phyloP scores from a whole-genome alignment of 768 basidiomycete genomes.

The Sutorius australiensis region DNA sequence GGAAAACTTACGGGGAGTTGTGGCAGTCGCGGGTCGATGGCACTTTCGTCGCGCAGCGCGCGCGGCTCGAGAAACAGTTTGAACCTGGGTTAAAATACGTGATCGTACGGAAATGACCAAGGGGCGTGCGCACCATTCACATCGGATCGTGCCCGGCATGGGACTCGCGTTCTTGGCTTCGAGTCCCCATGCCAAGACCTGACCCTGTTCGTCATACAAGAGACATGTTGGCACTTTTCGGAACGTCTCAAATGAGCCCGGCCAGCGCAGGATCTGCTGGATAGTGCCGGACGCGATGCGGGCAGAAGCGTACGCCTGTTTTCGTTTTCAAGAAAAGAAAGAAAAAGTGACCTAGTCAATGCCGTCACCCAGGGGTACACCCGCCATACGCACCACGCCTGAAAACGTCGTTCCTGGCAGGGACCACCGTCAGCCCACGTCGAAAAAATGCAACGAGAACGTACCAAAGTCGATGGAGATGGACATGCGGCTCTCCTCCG shows the following conservation, averaged over 20 bases:
- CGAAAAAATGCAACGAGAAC: constrained; percentile 12
- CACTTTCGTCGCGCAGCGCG: constrained; percentile 66
- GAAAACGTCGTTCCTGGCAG: constrained; percentile 78
- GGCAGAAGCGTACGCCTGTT: constrained; percentile 76
- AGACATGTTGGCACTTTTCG: constrained; percentile 85
- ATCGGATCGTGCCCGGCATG: constrained; percentile 58
- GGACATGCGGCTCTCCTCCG: constrained; percentile 75
- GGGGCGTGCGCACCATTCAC: constrained; percentile 44
- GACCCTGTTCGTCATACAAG: constrained; percentile 70
- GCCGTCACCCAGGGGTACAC: too few species aligned
- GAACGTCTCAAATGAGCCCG: constrained; percentile 81
- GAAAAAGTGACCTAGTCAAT: not conserved
- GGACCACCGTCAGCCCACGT: too few species aligned
- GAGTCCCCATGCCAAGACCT: constrained; percentile 79
- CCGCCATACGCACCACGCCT: constrained; percentile 60
- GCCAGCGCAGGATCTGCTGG: constrained; percentile 86
- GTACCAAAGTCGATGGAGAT: constrained; percentile 80
- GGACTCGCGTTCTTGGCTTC: constrained; percentile 81
- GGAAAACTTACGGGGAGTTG: constrained; percentile 60
- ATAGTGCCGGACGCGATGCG: constrained; percentile 75
- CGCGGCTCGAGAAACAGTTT: constrained; percentile 84
- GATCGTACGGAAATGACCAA: constrained; percentile 1
- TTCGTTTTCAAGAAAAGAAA: not conserved
- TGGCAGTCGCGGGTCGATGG: constrained; percentile 76
- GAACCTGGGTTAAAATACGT: constrained; percentile 48